A percentile compares a stretch with the other conserved stretches of the same genome.
Evolutionary conservation across 1,284 basidiomycete species (phyloP).

Genomic region (Cutaneotrichosporon dermatis): DNA sequence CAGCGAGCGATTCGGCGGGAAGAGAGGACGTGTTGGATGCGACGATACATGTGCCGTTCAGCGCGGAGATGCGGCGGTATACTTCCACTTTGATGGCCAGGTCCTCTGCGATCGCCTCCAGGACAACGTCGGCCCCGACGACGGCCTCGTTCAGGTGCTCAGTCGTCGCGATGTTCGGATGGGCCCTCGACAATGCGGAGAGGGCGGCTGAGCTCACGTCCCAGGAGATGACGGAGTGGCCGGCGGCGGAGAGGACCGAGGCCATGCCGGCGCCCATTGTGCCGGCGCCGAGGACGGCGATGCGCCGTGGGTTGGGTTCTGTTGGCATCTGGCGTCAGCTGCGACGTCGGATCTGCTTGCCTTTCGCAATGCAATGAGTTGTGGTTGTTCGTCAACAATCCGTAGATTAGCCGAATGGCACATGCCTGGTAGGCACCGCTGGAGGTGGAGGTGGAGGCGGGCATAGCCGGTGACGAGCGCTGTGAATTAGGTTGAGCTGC

Average conservation of each 20-base stretch:
- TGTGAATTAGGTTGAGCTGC: no score
- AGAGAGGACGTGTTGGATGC: slow-evolving; percentile 15
- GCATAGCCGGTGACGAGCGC: no score
- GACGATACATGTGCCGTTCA: slow-evolving; percentile 8
- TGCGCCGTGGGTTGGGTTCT: slow-evolving; percentile 3
- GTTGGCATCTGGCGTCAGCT: not conserved
- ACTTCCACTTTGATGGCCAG: slow-evolving; percentile 6
- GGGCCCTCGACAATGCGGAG: no score
- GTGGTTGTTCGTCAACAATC: no score
- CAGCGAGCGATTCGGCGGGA: slow-evolving; percentile 1
- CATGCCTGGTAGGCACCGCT: no score
- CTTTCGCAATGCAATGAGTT: no score
- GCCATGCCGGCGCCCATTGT: slow-evolving; percentile 55
- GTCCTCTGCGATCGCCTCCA: slow-evolving; percentile 17
- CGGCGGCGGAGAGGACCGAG: slow-evolving; percentile 52
- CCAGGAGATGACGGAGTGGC: slow-evolving; percentile 48
- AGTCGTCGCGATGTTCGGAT: not conserved
- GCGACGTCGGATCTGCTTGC: no score
- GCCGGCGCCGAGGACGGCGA: slow-evolving; percentile 52
- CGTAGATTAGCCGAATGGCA: no score
- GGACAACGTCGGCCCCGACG: slow-evolving; percentile 4
- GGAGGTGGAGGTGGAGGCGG: no score
- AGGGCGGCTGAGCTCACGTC: slow-evolving; percentile 32
- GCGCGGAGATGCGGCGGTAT: slow-evolving; percentile 2
- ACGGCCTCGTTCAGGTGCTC: slow-evolving; percentile 7